Percentiles rank a stretch among this genome's conserved stretches.
Evolutionary conservation across 177 flowering plant genomes (phyloP).

Genomic region (Vitis hybrid): DNA sequence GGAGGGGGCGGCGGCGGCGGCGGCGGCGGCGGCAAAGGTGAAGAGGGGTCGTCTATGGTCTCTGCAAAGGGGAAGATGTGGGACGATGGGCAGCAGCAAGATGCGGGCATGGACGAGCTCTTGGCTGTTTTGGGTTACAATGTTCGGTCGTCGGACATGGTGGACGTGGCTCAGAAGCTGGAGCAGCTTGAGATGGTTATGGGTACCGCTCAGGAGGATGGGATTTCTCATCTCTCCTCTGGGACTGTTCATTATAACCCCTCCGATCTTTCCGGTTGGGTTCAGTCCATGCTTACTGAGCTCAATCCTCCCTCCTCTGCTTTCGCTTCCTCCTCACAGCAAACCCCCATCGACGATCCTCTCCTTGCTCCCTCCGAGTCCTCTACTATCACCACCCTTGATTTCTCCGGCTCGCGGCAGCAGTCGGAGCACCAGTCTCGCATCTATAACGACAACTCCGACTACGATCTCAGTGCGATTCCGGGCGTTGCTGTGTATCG

Average conservation of each 20-base stretch:
- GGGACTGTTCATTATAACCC: conserved; percentile 54
- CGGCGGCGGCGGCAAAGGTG: conserved; percentile 8
- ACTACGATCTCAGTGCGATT: conserved; percentile 49
- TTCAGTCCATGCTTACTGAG: conserved; percentile 43
- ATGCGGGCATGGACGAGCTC: conserved; percentile 48
- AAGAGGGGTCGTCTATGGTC: conserved; percentile 11
- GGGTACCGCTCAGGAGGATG: conserved; percentile 33
- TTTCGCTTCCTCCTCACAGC: conserved; percentile 4
- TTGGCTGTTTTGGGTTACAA: conserved; percentile 50
- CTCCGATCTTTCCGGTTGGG: conserved; percentile 47
- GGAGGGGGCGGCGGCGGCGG: background rate
- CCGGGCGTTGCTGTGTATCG: conserved; percentile 42
- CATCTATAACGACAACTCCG: conserved; percentile 23
- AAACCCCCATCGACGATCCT: conserved; percentile 6
- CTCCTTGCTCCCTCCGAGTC: conserved; percentile 7
- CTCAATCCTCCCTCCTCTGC: conserved; percentile 7
- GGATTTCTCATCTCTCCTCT: conserved; percentile 32
- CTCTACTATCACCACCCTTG: background rate
- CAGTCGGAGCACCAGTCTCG: background rate
- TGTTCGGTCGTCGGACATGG: conserved; percentile 53
- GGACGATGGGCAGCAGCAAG: conserved; percentile 28
- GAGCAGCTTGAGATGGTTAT: conserved; percentile 51
- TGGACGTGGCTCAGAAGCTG: conserved; percentile 51
- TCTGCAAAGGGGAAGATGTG: conserved; percentile 32
- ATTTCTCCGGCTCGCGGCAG: conserved; percentile 8